Evolutionary conservation across 179 eudicot species (phyloP), one percentile per base, ranked within the genome.

Genomic region (Gypsophila paniculata): DNA sequence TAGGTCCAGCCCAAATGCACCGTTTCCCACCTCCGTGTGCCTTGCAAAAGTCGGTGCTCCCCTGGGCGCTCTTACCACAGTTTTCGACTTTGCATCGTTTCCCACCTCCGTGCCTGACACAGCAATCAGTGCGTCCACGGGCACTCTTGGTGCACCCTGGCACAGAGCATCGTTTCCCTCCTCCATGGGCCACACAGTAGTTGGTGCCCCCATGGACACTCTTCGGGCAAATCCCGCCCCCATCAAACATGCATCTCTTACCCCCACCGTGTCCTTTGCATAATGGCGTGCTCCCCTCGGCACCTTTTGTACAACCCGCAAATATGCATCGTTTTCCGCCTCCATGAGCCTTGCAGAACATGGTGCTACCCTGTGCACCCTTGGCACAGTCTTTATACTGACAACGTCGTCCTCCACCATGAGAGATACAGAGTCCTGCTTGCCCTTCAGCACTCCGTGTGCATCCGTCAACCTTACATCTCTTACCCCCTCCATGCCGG

Each of bases 191-290:
- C 1, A 90, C 96, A 51, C 96, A 90, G 65, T 83, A 90, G 55
- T 81, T 84, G 0, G 96, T 90, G n/a, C 96, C 96, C 8, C 96
- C 96, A 5, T 90, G 96, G 8, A 90, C 96, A 36, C 96, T 90
- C 77, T 90, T 90, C 0, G 96, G 96, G 74, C 96, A 90, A 0
- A 90, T 88, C 48, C 91, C 91, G 22, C 96, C 93, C 22, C 93
- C 93, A 65, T 86, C 88, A 63, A 68, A 82, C 65, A 88, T 77
- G 64, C 96, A 90, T 14, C 96, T 79, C 69, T 90, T 90, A 13
- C 96, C 96, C 4, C 96, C 96, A 15, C 96, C 96, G 19, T 90
- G 96, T 19, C 85, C 96, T 72, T 90, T 90, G 76, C 96, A 90
- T 5, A 90, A 74, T 0, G 96, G 96, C 7, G 96, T 90, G 78